Evolutionary conservation across 805 yeast species (phyloP), one percentile per base, ranked within the genome.

Genomic region (Metschnikowia gruessii): DNA sequence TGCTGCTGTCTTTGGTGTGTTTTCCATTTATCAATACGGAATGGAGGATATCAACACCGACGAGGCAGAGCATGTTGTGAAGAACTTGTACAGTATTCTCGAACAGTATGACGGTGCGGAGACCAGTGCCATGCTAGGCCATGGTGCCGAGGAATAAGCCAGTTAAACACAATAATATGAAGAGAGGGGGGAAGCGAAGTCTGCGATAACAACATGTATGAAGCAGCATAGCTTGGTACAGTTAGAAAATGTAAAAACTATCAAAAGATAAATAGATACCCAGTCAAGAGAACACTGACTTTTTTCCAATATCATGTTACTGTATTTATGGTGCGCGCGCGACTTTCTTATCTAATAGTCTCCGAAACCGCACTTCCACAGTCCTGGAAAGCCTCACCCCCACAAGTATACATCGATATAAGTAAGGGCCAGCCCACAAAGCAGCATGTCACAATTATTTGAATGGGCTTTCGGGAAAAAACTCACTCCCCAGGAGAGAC

Each of bases 381-480:
- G 24, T 7, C 24, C 7, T 21, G 7, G n/a, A 24, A 16, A 11
- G 28, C 26, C 28, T 39, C 17, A 15, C 37, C 18, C 37, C n/a
- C 21, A 10, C 31, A 13, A 19, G 26, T 39, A 18, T 4, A 26
- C 13, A 3, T 13, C 26, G 6, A 24, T 16, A 28, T 28, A 37
- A 36, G 12, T 6, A 26, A 26, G 12, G 28, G 28, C 8, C 5
- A 26, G 3, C 28, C 28, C 26, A 13, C 5, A 36, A 13, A 19
- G 11, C 36, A 31, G 22, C 16, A 55, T 55, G 59, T 52, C 59
- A 17, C 68, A 55, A 43, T 37, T 69, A 37, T 79, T 94, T 55
- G 95, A 91, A 60, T 94, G 98, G 98, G 89, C 87, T 22, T 94
- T 94, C 69, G 99, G 99, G 9, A 87, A 89, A 75, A 80, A 85